Conservation (phyloP, 192 early-diverging fungal genomes). For the Mortierella antarctica region DNA sequence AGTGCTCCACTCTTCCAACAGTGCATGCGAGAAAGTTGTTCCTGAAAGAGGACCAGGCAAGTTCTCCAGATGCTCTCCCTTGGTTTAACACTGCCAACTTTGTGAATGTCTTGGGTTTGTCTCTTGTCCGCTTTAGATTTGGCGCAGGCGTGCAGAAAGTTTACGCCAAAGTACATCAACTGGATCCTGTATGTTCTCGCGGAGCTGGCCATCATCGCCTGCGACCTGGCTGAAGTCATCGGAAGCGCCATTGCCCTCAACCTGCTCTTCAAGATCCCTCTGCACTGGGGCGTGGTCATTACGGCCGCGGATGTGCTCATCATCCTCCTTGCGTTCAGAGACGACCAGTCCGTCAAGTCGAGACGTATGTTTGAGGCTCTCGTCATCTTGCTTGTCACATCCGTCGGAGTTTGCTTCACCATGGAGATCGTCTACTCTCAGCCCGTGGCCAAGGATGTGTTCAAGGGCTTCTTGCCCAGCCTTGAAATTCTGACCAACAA, state of each 20-base stretch:
- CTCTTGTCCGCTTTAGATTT: slow-evolving; percentile 61
- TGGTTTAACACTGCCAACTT: neutral
- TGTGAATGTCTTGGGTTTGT: neutral
- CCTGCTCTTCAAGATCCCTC: slow-evolving; percentile 75
- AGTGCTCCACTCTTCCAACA: slow-evolving; percentile 8
- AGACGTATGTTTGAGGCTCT: slow-evolving; percentile 73
- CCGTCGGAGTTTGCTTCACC: slow-evolving; percentile 76
- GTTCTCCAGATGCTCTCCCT: neutral
- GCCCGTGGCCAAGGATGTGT: slow-evolving; percentile 69
- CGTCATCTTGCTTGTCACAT: slow-evolving; percentile 72
- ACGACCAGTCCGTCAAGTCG: slow-evolving; percentile 61
- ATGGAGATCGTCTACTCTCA: slow-evolving; percentile 67
- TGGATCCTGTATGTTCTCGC: slow-evolving; percentile 75
- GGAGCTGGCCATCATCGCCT: slow-evolving; percentile 84
- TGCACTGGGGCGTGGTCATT: slow-evolving; percentile 79
- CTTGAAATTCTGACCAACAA: slow-evolving; percentile 65
- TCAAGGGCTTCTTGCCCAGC: slow-evolving; percentile 71
- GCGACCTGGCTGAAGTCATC: slow-evolving; percentile 87
- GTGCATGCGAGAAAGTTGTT: neutral
- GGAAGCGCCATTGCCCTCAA: slow-evolving; percentile 87
- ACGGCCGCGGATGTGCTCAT: slow-evolving; percentile 80
- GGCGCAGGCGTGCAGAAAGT: slow-evolving; percentile 72
- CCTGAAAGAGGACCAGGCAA: neutral
- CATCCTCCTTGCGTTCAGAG: slow-evolving; percentile 69
- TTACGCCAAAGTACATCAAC: slow-evolving; percentile 69